Conservation (phyloP, 345 rosid species). For the Pistacia integerrima region DNA sequence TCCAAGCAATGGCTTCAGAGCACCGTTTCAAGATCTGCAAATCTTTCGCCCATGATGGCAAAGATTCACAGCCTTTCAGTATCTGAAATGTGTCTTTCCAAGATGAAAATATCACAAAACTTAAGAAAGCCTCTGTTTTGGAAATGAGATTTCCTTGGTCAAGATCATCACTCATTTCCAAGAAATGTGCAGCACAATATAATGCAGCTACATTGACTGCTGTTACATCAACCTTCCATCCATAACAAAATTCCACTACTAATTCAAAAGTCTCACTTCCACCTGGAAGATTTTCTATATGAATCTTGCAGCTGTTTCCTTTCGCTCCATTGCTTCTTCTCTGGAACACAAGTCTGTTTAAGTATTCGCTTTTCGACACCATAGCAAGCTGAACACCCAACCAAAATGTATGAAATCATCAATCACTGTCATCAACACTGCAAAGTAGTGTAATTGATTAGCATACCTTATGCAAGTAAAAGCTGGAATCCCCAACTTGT, state of each 20-base stretch:
- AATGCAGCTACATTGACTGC: slow-evolving; percentile 47
- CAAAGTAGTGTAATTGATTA: background rate
- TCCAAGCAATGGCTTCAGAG: slow-evolving; percentile 56
- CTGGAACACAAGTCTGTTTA: slow-evolving; percentile 47
- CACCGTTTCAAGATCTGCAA: slow-evolving; percentile 44
- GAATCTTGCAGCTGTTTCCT: slow-evolving; percentile 22
- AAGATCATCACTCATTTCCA: slow-evolving; percentile 59
- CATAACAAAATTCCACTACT: slow-evolving; percentile 55
- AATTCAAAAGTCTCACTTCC: slow-evolving; percentile 43
- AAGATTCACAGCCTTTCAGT: slow-evolving; percentile 46
- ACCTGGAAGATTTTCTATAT: slow-evolving; percentile 46
- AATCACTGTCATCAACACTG: background rate
- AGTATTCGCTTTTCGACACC: slow-evolving; percentile 56
- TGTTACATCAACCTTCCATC: slow-evolving; percentile 48
- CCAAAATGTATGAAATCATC: slow-evolving; percentile 8
- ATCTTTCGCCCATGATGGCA: slow-evolving; percentile 45
- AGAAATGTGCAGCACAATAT: slow-evolving; percentile 51
- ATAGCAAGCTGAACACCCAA: slow-evolving; percentile 45
- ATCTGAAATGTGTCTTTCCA: slow-evolving; percentile 51
- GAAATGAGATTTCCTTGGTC: slow-evolving; percentile 45
- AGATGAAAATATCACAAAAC: slow-evolving; percentile 40
- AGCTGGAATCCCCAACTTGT: slow-evolving; percentile 48
- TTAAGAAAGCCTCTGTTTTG: slow-evolving; percentile 42
- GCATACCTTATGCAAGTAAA: slow-evolving; percentile 60
- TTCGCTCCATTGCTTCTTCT: slow-evolving; percentile 26